Conservation (phyloP, 129 eudicot genomes). For the Heracleum sosnowskyi region DNA sequence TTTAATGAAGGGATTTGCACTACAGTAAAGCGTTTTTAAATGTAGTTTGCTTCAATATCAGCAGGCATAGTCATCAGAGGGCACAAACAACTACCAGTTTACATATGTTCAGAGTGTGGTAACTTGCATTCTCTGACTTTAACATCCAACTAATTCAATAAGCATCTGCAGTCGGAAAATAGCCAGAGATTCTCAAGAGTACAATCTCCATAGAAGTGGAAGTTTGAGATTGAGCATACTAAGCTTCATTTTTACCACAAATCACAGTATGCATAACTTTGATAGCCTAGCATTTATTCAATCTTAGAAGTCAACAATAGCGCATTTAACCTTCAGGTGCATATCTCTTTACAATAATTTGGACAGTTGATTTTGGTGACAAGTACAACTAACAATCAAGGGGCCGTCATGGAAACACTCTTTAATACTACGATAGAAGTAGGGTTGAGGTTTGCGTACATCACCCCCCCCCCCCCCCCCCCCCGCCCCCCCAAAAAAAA, state of each 20-base stretch:
- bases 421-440: background rate
- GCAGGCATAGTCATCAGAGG: background rate
- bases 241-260: background rate
- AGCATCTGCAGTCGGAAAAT: background rate
- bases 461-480: too few relatives aligned
- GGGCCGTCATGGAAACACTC: background rate
- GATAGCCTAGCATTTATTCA: background rate
- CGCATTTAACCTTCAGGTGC: background rate
- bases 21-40: background rate
- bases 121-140: background rate
- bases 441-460: background rate
- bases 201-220: background rate
- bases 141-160: background rate
- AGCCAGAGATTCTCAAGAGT: background rate
- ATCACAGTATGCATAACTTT: background rate
- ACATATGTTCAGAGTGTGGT: background rate
- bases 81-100: background rate
- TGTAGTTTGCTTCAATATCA: background rate
- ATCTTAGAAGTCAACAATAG: background rate
- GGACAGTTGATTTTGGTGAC: too few relatives aligned
- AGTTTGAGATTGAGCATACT: background rate
- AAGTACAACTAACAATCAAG: too few relatives aligned
- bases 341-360: too few relatives aligned
- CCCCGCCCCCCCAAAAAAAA: too few relatives aligned
- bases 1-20: background rate